Conservation (phyloP, 2,329 filamentous ascomycete genomes). For the Colletotrichum camelliae region DNA sequence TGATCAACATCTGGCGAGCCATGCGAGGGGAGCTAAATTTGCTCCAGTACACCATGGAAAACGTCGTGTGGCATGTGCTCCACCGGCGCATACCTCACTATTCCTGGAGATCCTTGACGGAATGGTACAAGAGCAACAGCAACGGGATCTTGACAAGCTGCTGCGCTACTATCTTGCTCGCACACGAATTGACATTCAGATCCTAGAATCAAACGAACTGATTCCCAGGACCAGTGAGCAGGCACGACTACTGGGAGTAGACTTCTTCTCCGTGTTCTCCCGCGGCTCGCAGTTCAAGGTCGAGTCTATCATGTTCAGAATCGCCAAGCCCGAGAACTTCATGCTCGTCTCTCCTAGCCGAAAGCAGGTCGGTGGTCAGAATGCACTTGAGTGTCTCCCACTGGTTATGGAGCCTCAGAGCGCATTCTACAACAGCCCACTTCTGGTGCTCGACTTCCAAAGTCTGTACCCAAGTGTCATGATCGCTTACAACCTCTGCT, state of each 20-base stretch:
- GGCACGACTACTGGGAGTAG: constrained; percentile 87
- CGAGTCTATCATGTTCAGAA: constrained; percentile 97
- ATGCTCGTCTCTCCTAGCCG: constrained; percentile 87
- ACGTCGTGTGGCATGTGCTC: constrained; percentile 89
- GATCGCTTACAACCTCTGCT: constrained; percentile 99
- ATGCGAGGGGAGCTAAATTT: constrained; percentile 94
- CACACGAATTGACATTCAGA: constrained; percentile 84
- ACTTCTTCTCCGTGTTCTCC: constrained; percentile 96
- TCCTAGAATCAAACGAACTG: constrained; percentile 88
- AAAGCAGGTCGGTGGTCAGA: constrained; percentile 92
- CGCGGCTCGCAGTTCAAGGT: constrained; percentile 98
- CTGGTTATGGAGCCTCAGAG: constrained; percentile 98
- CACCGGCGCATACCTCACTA: constrained; percentile 91
- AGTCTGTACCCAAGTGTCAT: constrained; percentile 96
- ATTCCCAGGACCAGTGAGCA: constrained; percentile 92
- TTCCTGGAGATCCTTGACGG: constrained; percentile 76
- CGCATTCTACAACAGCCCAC: constrained; percentile 87
- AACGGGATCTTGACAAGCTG: constrained; percentile 74
- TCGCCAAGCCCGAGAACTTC: constrained; percentile 96
- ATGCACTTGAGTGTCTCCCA: constrained; percentile 91
- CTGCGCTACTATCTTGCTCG: constrained; percentile 79
- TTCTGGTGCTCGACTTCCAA: constrained; percentile 94
- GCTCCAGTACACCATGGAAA: constrained; percentile 95
- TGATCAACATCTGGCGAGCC: constrained; percentile 96
- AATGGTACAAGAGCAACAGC: constrained; percentile 77